Evolutionary conservation across 2,329 filamentous ascomycete species (phyloP).

Genomic region (Aureobasidium sp.): DNA sequence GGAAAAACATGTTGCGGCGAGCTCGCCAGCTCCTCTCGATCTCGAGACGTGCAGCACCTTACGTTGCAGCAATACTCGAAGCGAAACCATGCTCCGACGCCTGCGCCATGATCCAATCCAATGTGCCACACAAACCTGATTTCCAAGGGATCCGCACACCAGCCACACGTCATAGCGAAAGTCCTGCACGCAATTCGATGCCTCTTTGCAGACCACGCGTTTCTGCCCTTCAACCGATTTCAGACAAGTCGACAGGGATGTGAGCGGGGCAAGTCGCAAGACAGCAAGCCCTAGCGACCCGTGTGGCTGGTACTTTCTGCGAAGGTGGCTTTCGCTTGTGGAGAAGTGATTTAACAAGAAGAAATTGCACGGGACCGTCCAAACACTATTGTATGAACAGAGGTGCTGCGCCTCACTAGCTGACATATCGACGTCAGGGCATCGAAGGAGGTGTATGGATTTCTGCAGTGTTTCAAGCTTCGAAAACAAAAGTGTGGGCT

Average conservation of each 20-base stretch:
- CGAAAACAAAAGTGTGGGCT: no score
- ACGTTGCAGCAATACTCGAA: no score
- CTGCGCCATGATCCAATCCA: conserved; percentile 12
- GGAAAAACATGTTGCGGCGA: not conserved
- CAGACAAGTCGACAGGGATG: not conserved
- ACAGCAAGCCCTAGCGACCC: not conserved
- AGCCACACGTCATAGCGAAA: conserved; percentile 16
- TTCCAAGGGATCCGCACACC: conserved; percentile 9
- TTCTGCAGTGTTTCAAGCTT: not conserved
- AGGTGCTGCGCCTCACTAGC: conserved; percentile 2
- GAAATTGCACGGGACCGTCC: not conserved
- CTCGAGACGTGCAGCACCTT: no score
- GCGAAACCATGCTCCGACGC: no score
- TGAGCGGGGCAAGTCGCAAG: not conserved
- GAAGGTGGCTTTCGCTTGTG: not conserved
- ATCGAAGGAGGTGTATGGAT: not conserved
- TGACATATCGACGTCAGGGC: conserved; percentile 10
- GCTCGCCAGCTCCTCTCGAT: not conserved
- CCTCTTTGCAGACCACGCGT: conserved; percentile 9
- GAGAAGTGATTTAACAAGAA: not conserved
- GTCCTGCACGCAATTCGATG: not conserved
- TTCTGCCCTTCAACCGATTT: not conserved
- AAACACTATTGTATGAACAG: conserved; percentile 6
- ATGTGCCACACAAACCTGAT: conserved; percentile 16
- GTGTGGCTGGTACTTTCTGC: no score